Base-by-base conservation (phyloP, 371 early-diverging fungal genomes). In the Gilbertella persicaria region DNA sequence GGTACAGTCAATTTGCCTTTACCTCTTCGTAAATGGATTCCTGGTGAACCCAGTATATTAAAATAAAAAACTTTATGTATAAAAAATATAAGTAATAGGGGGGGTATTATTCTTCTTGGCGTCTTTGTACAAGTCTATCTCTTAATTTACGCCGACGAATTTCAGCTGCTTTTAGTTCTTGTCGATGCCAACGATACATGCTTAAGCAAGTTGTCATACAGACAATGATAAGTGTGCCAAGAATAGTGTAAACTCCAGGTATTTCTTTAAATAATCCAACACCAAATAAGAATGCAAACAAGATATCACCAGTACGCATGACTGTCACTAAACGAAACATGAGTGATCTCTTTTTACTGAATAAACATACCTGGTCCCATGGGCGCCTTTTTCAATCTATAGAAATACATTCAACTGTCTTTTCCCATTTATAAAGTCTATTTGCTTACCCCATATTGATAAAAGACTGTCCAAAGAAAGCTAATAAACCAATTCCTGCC, bases 1-100 rank as follows among this genome's bases (percentile, higher is more conserved):
- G 95, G 93, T 1, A 79, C 84, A 8, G 81, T 94, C 3, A 45
- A 45, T 19, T 68, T 95, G n/a, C 97, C 96, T 6, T 54, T 76
- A 37, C 83, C 75, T 12, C 65, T 96, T 45, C 73, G 86, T 53
- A 87, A 87, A 21, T 96, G 82, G 79, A 78, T 90, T 76, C 78
- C 74, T 17, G 80, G 82, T 23, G 60, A 64, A 38, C 67, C 67
- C 23, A 60, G 38, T 49, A 19, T 64, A 23, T 53, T 64, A 38
- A 51, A 62, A 52, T 62, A 64, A 50, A 53, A 41, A 33, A 28
- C 4, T 28, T 9, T 28, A 9, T 28, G 9, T 20, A 30, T 1
- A 43, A 53, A 10, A 20, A 36, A 20, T 6, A 21, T 6, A n/a
- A 30, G 41, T n/a, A 40, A 33, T n/a, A 25, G 21, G 44, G 53